These are phyloP conservation scores for Trypanosoma lewisi DNA, from an alignment of 208 protist species.

Conservation along the genomic window DNA sequence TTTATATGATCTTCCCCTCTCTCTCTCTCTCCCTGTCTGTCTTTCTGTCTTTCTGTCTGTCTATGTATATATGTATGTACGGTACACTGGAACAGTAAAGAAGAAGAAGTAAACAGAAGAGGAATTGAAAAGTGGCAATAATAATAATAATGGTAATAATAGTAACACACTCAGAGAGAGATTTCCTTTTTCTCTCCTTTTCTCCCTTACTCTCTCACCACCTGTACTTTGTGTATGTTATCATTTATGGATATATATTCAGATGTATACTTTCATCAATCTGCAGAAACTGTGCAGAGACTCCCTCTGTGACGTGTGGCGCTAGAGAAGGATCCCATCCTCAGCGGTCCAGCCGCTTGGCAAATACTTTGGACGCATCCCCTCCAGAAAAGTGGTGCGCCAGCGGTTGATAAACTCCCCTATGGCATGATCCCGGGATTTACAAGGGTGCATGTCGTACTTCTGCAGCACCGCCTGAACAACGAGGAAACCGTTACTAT, in stretches of 20 bases:
- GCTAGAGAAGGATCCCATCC: slow-evolving; percentile 33
- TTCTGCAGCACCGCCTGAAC: slow-evolving; percentile 42
- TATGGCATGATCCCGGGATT: slow-evolving; percentile 41
- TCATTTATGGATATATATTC: neutral
- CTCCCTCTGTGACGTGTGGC: neutral
- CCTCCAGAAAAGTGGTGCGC: slow-evolving; percentile 38
- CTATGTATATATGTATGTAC: no score
- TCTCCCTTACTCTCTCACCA: no score
- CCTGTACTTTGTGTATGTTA: no score
- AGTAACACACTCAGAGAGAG: neutral
- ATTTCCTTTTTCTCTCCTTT: no score
- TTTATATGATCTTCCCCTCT: neutral
- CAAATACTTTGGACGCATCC: slow-evolving; percentile 41
- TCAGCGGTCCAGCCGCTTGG: slow-evolving; percentile 49
- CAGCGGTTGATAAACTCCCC: slow-evolving; percentile 70
- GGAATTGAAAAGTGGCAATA: no score
- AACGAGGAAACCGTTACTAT: slow-evolving; percentile 58
- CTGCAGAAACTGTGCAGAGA: neutral
- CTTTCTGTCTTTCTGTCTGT: no score
- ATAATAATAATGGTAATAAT: slow-evolving; percentile 14
- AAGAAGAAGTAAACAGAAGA: no score
- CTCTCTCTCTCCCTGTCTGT: neutral
- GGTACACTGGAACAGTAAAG: no score
- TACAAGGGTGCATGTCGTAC: slow-evolving; percentile 24
- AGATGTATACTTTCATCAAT: no score